These are phyloP conservation scores for Trichoderma endophyticum DNA, from an alignment of 2,329 filamentous ascomycete genomes.

Conservation along the genomic window DNA sequence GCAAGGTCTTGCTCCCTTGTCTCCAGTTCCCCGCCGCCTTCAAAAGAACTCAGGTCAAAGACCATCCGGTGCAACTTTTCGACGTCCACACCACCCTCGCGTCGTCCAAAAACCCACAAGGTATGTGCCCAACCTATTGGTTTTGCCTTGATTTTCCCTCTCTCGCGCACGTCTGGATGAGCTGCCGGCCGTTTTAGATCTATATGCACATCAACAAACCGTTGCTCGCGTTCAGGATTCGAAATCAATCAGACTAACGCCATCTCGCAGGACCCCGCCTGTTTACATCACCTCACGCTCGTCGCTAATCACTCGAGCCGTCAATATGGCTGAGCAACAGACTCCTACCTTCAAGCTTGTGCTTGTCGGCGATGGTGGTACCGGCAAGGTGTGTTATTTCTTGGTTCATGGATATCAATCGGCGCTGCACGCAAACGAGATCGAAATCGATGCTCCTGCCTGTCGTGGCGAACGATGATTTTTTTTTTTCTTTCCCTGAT, in stretches of 20 bases:
- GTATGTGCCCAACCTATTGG: slow-evolving; percentile 21
- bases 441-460: not conserved
- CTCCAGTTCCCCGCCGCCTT: slow-evolving; percentile 42
- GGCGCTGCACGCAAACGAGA: slow-evolving; percentile 36
- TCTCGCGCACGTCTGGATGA: not conserved
- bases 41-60: slow-evolving; percentile 41
- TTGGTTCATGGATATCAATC: not conserved
- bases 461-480: slow-evolving; percentile 15
- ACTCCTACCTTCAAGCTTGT: slow-evolving; percentile 98
- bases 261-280: slow-evolving; percentile 41
- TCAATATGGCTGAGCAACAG: slow-evolving; percentile 59
- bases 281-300: slow-evolving; percentile 42
- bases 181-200: not conserved
- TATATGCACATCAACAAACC: not conserved
- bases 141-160: not conserved
- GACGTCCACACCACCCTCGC: slow-evolving; percentile 34
- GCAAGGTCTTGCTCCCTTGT: slow-evolving; percentile 28
- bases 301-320: slow-evolving; percentile 25
- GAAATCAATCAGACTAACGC: slow-evolving; percentile 32
- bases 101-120: slow-evolving; percentile 25
- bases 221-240: not conserved
- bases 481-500: slow-evolving; percentile 15
- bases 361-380: slow-evolving; percentile 98
- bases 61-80: slow-evolving; percentile 33
- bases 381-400: slow-evolving; percentile 76